A percentile compares a stretch with the other conserved stretches of the same genome.
These are phyloP conservation scores for Trichoderma orchidacearum DNA, from an alignment of 495 filamentous ascomycete species.

Conservation along the genomic window DNA sequence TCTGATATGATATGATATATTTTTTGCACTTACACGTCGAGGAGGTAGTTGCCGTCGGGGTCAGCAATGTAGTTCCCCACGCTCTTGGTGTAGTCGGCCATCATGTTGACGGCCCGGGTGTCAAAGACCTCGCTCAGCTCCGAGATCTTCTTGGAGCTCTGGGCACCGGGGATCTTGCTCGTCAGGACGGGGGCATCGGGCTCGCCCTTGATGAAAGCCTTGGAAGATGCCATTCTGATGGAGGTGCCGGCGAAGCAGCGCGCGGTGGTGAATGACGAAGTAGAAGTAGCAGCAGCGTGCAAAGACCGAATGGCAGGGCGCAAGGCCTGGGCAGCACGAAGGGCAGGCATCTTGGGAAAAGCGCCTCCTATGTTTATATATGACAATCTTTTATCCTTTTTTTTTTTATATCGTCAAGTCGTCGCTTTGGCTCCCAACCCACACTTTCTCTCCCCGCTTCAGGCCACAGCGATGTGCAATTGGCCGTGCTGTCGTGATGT, in stretches of 20 bases:
- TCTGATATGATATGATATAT: too few species aligned
- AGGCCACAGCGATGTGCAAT: too few species aligned
- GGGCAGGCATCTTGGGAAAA: neutral
- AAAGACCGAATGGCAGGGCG: neutral
- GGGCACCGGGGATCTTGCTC: conserved; percentile 75
- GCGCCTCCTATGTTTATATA: neutral
- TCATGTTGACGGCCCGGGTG: conserved; percentile 85
- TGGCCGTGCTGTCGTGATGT: too few species aligned
- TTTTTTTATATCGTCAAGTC: neutral
- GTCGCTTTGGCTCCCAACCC: neutral
- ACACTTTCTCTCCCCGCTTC: too few species aligned
- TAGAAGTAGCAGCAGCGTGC: too few species aligned
- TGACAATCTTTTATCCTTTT: neutral
- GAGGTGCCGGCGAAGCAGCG: conserved; percentile 11
- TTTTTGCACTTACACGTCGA: conserved; percentile 63
- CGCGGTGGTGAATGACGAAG: conserved; percentile 10
- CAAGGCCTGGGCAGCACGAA: neutral
- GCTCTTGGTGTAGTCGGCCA: conserved; percentile 69
- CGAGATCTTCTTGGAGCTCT: conserved; percentile 48
- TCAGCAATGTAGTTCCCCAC: conserved; percentile 71
- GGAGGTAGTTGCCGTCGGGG: conserved; percentile 68
- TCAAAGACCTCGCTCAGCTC: conserved; percentile 78
- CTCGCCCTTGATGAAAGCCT: conserved; percentile 55
- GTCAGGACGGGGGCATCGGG: conserved; percentile 58
- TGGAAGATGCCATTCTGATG: conserved; percentile 22